Evolutionary conservation across 192 early-diverging fungal species (phyloP), one percentile per base, ranked within the genome.

Genomic region (Obelidium mucronatum): DNA sequence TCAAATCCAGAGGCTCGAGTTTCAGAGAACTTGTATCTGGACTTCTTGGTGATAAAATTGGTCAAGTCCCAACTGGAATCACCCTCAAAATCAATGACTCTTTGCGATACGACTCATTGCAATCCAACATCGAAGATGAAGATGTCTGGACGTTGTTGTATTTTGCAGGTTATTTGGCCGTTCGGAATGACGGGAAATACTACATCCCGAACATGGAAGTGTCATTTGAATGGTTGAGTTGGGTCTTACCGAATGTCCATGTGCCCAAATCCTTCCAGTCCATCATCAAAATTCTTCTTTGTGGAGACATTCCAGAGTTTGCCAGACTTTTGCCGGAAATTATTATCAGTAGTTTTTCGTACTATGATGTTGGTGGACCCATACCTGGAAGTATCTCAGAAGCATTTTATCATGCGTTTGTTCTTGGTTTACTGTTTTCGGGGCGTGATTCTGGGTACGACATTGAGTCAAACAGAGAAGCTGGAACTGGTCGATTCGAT

Each of bases 371-470:
- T 24, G 56, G 24, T 59, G 56, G 56, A 1, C 24, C 56, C 24
- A 59, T 8, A 0, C 8, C 24, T 59, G 56, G 6, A 19, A 0
- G 24, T 5, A 59, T 8, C 8, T 13, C 56, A 13, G 8, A 59
- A 59, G 56, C 56, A 15, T 65, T 65, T 65, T 65, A 65, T 65
- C 22, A 65, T 35, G 34, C 36, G 26, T 65, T 59, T 24, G 56
- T 59, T 0, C 56, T 59, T 1, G 56, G 56, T 6, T 11, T 59
- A 13, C 6, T 59, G 24, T 6, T 59, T 59, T 24, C 24, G 24
- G 56, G 26, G 24, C 56, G 31, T 33, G 26, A 59, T 30, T 0
- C 56, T 59, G 56, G 56, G 56, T 59, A 59, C 31, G 56, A 59
- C 24, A 59, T 59, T 24, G 1, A 59, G 56, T 59, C 56, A 65